Evolutionary conservation across 495 filamentous ascomycete species (phyloP), one percentile per base, ranked within the genome.

Genomic region (Neurospora tetraspora): DNA sequence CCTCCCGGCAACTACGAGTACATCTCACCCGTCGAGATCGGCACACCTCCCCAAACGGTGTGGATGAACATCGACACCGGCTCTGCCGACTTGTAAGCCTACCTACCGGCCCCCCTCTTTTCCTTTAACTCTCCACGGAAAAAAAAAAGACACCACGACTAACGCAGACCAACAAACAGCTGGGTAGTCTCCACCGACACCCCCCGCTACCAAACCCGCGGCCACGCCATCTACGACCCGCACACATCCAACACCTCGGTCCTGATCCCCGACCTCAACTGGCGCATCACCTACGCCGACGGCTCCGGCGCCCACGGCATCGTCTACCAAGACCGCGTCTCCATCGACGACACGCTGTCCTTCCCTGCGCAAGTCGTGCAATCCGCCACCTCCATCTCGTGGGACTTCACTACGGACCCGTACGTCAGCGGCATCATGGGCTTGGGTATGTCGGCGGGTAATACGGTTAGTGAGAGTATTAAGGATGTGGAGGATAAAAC

Each of bases 261-360:
- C 71, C 76, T 85, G 71, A 59, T 89, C 16, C 38, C 72, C 3
- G 89, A 89, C 36, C 81, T 87, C 36, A 83, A 77, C 69, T 93
- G 91, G 91, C 74, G 81, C 11, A 92, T 94, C 76, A 78, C 80
- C n/a, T 94, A 93, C 79, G 91, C 90, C 72, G 91, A 94, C 78
- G 83, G 86, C 69, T 90, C 88, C 75, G 82, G 81, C 73, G 89
- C 90, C 40, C 79, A 78, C 73, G 90, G 91, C 59, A 83, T 82
- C 69, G 90, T 93, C 76, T 92, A 90, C 83, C 84, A 84, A 69
- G 91, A 93, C 77, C 86, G 80, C 20, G 91, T 93, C 71, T 86
- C 80, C 31, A 84, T 94, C 68, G 91, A 90, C 70, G 82, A 82
- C 37, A 82, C 90, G 61, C 53, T 61, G 0, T 87, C 84, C n/a